Conservation (phyloP, 352 stramenopile genomes). For the Phytophthora foliorum region DNA sequence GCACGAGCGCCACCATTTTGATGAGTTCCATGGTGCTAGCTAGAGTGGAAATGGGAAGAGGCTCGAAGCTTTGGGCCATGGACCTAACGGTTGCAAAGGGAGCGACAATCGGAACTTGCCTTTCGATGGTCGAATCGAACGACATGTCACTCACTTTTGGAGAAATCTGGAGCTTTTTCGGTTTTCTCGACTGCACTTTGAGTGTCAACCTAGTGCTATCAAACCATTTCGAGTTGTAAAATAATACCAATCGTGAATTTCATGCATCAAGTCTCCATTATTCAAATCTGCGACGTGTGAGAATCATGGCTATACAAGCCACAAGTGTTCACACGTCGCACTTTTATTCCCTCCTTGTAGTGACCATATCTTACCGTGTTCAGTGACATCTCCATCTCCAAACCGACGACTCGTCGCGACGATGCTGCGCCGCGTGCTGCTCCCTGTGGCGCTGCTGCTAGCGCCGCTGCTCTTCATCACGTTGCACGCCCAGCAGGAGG, state of each 20-base stretch:
- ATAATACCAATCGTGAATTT: neutral
- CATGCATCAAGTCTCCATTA: neutral
- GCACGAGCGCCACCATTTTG: constrained; percentile 61
- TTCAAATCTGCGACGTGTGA: constrained; percentile 11
- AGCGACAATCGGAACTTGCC: constrained; percentile 16
- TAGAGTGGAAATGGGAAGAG: neutral
- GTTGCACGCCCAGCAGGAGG: constrained; percentile 13
- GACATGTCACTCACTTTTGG: constrained; percentile 1
- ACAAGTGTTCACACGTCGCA: constrained; percentile 11
- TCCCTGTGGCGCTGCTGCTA: constrained; percentile 11
- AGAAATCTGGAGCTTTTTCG: too few relatives aligned
- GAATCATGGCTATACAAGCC: neutral
- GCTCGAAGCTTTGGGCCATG: neutral
- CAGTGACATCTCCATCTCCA: constrained; percentile 15
- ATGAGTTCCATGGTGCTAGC: constrained; percentile 36
- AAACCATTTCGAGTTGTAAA: too few relatives aligned
- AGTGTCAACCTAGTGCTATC: too few relatives aligned
- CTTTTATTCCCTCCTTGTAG: constrained; percentile 5
- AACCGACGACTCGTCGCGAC: constrained; percentile 22
- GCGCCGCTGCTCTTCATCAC: constrained; percentile 22
- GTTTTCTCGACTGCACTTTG: neutral
- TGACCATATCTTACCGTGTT: constrained; percentile 7
- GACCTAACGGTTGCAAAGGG: constrained; percentile 10
- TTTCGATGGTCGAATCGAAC: constrained; percentile 25
- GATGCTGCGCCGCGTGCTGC: constrained; percentile 23